Evolutionary conservation across 371 early-diverging fungal species (phyloP).

Genomic region (Capniomyces stellatus): DNA sequence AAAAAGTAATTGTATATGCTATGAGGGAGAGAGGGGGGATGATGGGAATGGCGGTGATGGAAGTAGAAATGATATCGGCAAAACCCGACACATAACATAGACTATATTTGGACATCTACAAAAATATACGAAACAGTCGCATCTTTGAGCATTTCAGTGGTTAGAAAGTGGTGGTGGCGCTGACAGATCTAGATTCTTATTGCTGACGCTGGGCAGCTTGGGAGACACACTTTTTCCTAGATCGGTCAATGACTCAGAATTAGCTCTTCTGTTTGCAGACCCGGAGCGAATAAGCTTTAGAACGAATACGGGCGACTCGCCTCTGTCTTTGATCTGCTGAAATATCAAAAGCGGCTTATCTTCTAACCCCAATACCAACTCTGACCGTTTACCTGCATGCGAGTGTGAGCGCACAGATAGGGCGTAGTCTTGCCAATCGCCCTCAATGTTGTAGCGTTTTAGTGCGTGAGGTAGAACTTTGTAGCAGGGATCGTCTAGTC

Average conservation of each 20-base stretch:
- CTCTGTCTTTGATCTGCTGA: conserved; percentile 57
- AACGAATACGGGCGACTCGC: conserved; percentile 55
- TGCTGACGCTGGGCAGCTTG: too few relatives aligned
- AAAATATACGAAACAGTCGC: too few relatives aligned
- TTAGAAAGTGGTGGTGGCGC: too few relatives aligned
- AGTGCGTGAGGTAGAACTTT: conserved; percentile 72
- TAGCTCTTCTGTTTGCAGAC: not conserved
- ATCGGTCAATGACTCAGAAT: not conserved
- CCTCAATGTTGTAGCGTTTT: conserved; percentile 76
- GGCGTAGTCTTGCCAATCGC: conserved; percentile 74
- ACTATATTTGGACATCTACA: too few relatives aligned
- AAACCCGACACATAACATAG: too few relatives aligned
- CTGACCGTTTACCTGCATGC: conserved; percentile 24
- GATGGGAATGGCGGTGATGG: too few relatives aligned
- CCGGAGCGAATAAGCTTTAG: conserved; percentile 25
- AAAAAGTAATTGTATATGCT: too few relatives aligned
- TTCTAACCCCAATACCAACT: conserved; percentile 57
- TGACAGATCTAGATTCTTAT: too few relatives aligned
- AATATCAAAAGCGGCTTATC: conserved; percentile 64
- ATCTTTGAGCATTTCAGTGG: too few relatives aligned
- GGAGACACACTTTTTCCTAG: too few relatives aligned
- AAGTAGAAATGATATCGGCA: too few relatives aligned
- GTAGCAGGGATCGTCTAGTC: conserved; percentile 61
- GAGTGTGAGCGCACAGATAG: conserved; percentile 40
- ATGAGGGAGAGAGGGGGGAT: too few relatives aligned